Base-by-base conservation (phyloP, 2,329 filamentous ascomycete genomes). In the Penicillium thymicola region DNA sequence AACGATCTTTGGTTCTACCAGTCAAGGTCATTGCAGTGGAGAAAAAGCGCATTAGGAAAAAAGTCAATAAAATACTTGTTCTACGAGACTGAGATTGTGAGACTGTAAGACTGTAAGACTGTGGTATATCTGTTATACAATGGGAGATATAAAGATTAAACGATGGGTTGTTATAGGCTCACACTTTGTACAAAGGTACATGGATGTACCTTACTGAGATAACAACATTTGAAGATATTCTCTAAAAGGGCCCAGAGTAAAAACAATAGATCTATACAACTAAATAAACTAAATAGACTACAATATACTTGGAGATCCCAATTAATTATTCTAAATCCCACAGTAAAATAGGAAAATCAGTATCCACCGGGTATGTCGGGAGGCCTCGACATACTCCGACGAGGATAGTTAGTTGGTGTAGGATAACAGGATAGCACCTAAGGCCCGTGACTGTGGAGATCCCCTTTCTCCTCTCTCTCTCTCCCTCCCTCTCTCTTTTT, bases 281-380 rank as follows among this genome's bases (percentile, higher is more conserved):
- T 23, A 41, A 30, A n/a, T 45, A 30, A 32, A 28, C 43, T 23
- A 41, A 30, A n/a, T 45, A 30, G 21, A 28, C 43, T 45, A 45
- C 43, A 6, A 27, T 30, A 16, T 16, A 23, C 18, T 14, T 14
- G 11, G 25, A 45, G 42, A 34, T 46, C 44, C 4, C 9, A 25
- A 10, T 18, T 27, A 43, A 52, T 23, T 37, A 51, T 30, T 38
- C 11, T 36, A 41, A 41, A 44, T 34, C 37, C 23, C 18, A 38
- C 10, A 47, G 51, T 40, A 60, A 59, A 53, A 55, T 58, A 54
- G 55, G 55, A 51, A 51, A 43, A 43, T 32, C 46, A 45, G 58
- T 59, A 45, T 57, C 62, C 64, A 66, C 62, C 41, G 60, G 63
- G 58, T 60, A 59, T 63, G 58, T 49, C 60, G 62, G 62, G 54